Conservation (phyloP, 2,329 filamentous ascomycete species). For the Tolypocladium amazonense region DNA sequence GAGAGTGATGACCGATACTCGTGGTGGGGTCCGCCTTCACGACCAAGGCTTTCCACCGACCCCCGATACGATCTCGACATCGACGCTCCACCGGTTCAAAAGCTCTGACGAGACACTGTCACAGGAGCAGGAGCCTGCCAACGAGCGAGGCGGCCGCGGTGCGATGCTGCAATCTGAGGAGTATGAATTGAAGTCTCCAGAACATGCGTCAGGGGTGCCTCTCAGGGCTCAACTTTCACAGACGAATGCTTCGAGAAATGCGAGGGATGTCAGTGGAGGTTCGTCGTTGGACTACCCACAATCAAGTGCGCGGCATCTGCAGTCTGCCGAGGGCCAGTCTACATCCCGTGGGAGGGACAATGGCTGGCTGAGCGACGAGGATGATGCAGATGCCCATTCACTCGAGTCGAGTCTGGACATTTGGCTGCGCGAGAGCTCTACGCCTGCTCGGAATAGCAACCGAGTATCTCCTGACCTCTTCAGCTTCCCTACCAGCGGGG, state of each 20-base stretch:
- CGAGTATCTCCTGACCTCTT: slow-evolving; percentile 42
- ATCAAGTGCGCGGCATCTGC: slow-evolving; percentile 26
- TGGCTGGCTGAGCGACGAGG: slow-evolving; percentile 33
- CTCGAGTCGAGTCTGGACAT: slow-evolving; percentile 42
- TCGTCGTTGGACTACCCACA: slow-evolving; percentile 9
- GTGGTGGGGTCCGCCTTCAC: slow-evolving; percentile 26
- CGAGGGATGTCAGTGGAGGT: background rate
- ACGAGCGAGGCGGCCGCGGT: slow-evolving; percentile 20
- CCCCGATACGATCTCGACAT: slow-evolving; percentile 48
- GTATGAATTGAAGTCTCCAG: slow-evolving; percentile 6
- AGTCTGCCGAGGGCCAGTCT: slow-evolving; percentile 35
- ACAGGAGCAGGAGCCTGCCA: slow-evolving; percentile 14
- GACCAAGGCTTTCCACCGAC: slow-evolving; percentile 43
- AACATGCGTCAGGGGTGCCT: background rate
- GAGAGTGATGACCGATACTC: slow-evolving; percentile 37
- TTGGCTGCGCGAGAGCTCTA: slow-evolving; percentile 45
- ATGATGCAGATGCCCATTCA: slow-evolving; percentile 30
- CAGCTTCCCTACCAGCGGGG: slow-evolving; percentile 32
- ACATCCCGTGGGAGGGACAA: slow-evolving; percentile 26
- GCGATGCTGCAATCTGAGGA: slow-evolving; percentile 17
- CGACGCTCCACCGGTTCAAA: slow-evolving; percentile 39
- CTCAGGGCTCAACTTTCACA: background rate
- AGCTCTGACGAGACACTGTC: slow-evolving; percentile 38
- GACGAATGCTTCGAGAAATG: background rate
- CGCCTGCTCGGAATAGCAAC: slow-evolving; percentile 20